These are phyloP conservation scores for Leptodermis oblonga DNA, from an alignment of 257 asterid genomes.

Conservation along the genomic window DNA sequence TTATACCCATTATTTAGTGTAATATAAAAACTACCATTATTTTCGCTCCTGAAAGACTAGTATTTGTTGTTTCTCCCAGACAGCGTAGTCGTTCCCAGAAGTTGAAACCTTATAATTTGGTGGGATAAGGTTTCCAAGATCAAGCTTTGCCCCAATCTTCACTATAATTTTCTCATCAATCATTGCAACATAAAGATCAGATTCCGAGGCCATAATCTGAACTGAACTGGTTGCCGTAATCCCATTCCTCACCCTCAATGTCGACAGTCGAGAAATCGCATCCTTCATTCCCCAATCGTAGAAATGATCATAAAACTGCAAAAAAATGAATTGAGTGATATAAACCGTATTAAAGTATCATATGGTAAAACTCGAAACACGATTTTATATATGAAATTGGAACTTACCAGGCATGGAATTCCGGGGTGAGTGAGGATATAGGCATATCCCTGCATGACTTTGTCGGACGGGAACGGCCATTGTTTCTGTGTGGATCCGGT, in stretches of 20 bases:
- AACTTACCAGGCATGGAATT: constrained; percentile 52
- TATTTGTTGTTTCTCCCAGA: constrained; percentile 54
- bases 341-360: no score
- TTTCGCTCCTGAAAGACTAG: no score
- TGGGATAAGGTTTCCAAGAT: constrained; percentile 61
- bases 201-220: constrained; percentile 66
- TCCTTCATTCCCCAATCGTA: constrained; percentile 71
- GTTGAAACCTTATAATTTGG: constrained; percentile 40
- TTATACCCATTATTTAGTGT: no score
- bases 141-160: constrained; percentile 60
- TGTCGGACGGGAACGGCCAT: constrained; percentile 82
- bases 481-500: constrained; percentile 62
- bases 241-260: constrained; percentile 54
- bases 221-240: constrained; percentile 51
- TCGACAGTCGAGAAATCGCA: constrained; percentile 42
- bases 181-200: constrained; percentile 68
- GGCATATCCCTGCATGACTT: constrained; percentile 73
- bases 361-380: no score
- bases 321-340: neutral
- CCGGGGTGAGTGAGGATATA: constrained; percentile 93
- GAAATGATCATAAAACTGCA: constrained; percentile 79
- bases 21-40: no score
- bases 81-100: constrained; percentile 57
- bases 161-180: constrained; percentile 53
- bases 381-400: no score